Evolutionary conservation across 257 asterid species (phyloP).

Genomic region (Fraxinus quadrangulata): DNA sequence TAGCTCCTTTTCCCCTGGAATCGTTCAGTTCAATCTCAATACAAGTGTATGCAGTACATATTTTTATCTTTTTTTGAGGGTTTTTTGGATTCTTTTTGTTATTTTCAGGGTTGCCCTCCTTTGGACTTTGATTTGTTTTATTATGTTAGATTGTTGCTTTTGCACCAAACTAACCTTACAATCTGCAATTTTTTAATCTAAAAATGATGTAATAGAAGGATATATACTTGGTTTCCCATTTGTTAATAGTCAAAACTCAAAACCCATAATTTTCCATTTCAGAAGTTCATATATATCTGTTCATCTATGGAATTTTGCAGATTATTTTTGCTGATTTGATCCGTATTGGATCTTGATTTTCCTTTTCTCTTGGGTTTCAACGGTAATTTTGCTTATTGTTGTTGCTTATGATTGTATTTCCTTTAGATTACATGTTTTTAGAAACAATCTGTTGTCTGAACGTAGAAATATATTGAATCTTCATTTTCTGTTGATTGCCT

Average conservation of each 20-base stretch:
- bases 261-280: constrained; percentile 29
- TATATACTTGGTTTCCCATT: constrained; percentile 32
- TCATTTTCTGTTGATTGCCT: too few relatives aligned
- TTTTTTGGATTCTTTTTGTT: constrained; percentile 26
- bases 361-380: constrained; percentile 27
- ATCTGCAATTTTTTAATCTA: constrained; percentile 22
- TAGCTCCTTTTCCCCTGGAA: not conserved
- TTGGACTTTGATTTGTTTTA: constrained; percentile 35
- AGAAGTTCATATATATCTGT: constrained; percentile 19
- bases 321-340: constrained; percentile 33
- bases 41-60: constrained; percentile 14
- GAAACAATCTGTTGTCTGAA: not conserved
- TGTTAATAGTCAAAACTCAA: constrained; percentile 41
- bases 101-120: constrained; percentile 26
- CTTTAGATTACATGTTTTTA: constrained; percentile 6
- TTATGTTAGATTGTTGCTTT: constrained; percentile 37
- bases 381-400: constrained; percentile 30
- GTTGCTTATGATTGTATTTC: constrained; percentile 12
- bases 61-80: constrained; percentile 13
- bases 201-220: constrained; percentile 26
- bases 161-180: constrained; percentile 43
- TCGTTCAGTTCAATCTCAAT: not conserved
- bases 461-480: not conserved
- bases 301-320: constrained; percentile 27
- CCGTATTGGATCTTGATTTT: constrained; percentile 36